phyloP scores from a whole-genome alignment of 768 basidiomycete species.

The Russula compacta region DNA sequence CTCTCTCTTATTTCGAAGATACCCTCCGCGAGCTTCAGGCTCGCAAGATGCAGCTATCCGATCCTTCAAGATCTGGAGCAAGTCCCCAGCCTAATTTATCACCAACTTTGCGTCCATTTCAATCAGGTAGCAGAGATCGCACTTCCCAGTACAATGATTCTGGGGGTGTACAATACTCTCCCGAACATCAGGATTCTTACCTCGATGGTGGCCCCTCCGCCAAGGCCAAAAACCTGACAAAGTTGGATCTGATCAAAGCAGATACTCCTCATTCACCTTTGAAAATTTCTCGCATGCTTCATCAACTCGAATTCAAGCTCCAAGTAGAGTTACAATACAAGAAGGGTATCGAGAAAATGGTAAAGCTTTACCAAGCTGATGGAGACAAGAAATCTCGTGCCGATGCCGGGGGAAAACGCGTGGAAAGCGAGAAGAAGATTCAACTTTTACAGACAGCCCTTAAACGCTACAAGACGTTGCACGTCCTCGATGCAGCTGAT shows the following conservation, averaged over 20 bases:
- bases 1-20: conserved; percentile 80
- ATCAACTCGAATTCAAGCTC: conserved; percentile 98
- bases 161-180: conserved; percentile 21
- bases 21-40: conserved; percentile 75
- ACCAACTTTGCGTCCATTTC: conserved; percentile 6
- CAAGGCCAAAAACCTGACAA: conserved; percentile 62
- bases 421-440: conserved; percentile 96
- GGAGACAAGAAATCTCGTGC: conserved; percentile 93
- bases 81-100: conserved; percentile 6
- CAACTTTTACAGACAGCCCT: conserved; percentile 85
- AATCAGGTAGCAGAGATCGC: conserved; percentile 13
- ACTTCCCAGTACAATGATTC: conserved; percentile 7
- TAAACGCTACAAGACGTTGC: conserved; percentile 92
- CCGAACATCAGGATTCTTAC: conserved; percentile 26
- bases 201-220: conserved; percentile 33
- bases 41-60: conserved; percentile 55
- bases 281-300: conserved; percentile 96
- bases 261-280: conserved; percentile 94
- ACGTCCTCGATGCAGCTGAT: conserved; percentile 78
- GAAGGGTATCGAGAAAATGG: conserved; percentile 98
- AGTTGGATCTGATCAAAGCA: conserved; percentile 92
- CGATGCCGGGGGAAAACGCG: conserved; percentile 87
- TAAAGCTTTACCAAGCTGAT: conserved; percentile 89
- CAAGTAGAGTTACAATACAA: conserved; percentile 98
- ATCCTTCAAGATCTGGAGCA: conserved; percentile 41